Percentiles rank a stretch among this genome's conserved stretches.
phyloP scores from a whole-genome alignment of 371 early-diverging fungal species.

The Lichtheimia corymbifera region DNA sequence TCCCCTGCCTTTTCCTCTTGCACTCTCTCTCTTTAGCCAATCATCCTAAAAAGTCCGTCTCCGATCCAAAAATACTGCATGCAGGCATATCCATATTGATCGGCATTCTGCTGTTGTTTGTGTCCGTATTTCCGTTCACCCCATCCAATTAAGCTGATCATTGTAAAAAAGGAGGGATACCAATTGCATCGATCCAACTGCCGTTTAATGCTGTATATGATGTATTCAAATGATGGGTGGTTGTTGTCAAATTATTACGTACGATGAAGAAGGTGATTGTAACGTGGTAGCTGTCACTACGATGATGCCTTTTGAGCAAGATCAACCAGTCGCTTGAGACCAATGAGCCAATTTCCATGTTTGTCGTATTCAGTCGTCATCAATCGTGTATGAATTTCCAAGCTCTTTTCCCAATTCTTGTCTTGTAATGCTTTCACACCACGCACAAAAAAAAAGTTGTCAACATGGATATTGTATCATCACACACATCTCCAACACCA shows the following conservation, averaged over 20 bases:
- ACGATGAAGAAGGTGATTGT: not conserved
- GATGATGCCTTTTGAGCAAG: constrained; percentile 11
- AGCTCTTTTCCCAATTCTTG: constrained; percentile 16
- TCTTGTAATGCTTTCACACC: constrained; percentile 14
- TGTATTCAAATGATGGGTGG: not conserved
- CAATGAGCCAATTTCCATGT: constrained; percentile 24
- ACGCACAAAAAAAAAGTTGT: not conserved
- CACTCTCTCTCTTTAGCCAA: no score
- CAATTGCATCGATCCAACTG: not conserved
- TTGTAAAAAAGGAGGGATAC: not conserved
- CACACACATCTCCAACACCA: not conserved
- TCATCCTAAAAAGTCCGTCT: no score
- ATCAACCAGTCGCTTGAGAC: constrained; percentile 25
- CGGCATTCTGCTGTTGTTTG: not conserved
- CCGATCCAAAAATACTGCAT: no score
- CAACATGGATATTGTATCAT: not conserved
- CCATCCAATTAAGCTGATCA: not conserved
- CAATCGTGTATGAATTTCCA: constrained; percentile 17
- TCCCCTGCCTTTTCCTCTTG: no score
- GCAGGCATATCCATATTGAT: no score
- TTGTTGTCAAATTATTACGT: not conserved
- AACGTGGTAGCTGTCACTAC: not conserved
- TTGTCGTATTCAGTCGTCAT: constrained; percentile 25
- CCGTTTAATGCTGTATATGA: not conserved
- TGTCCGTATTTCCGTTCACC: not conserved